Conservation (phyloP, 2,329 filamentous ascomycete species). For the Talaromyces sp. region DNA sequence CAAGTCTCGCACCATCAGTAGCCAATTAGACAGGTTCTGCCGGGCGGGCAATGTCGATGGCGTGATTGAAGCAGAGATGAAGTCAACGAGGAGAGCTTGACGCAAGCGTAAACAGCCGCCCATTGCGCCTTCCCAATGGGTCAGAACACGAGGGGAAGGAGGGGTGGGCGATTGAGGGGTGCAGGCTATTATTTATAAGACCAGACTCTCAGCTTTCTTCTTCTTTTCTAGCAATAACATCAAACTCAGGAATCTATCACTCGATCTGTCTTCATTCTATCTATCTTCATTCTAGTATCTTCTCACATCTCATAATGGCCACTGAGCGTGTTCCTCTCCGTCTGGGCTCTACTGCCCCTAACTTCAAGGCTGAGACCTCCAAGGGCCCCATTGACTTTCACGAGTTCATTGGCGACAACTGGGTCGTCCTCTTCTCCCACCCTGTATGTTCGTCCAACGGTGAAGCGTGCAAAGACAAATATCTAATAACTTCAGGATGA, state of each 20-base stretch:
- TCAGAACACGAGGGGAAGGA: conserved; percentile 16
- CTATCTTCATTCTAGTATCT: too few species aligned
- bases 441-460: conserved; percentile 34
- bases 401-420: conserved; percentile 67
- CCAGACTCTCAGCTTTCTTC: conserved; percentile 19
- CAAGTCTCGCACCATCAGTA: background rate
- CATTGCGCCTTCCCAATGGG: background rate
- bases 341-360: conserved; percentile 63
- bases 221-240: background rate
- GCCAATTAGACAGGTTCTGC: conserved; percentile 32
- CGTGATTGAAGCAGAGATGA: conserved; percentile 31
- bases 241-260: background rate
- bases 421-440: conserved; percentile 70
- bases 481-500: conserved; percentile 48
- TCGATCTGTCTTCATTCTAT: background rate
- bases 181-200: background rate
- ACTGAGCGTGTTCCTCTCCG: conserved; percentile 51
- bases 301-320: conserved; percentile 33
- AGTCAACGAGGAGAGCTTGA: background rate
- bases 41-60: conserved; percentile 32
- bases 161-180: background rate
- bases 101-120: background rate
- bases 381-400: conserved; percentile 67
- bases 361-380: conserved; percentile 68
- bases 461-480: background rate